Base-by-base conservation (phyloP, 2,329 filamentous ascomycete genomes). In the Ophiostoma perfectum region DNA sequence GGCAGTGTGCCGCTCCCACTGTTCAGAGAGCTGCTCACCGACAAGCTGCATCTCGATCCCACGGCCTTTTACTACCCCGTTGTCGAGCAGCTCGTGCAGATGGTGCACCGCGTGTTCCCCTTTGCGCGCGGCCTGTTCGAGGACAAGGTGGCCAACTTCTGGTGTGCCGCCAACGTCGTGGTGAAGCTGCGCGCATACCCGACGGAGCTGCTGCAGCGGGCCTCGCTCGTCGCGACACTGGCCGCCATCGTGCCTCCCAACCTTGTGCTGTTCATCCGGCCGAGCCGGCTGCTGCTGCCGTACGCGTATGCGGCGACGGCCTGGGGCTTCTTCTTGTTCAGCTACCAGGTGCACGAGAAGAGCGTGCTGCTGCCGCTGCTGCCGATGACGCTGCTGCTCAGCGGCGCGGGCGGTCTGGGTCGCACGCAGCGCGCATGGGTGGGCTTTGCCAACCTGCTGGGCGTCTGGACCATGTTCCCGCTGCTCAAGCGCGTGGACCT, bases 331-430 rank as follows among this genome's bases (percentile, higher is more conserved):
- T 99, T 98, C 77, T 82, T 99, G 16, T 98, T 96, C 80, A 96
- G 92, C 74, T 99, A 96, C 77, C 95, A 99, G 76, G 96, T 99
- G 0, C 95, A 99, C 75, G 95, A 99, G 80, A 99, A 99, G 84
- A 97, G 93, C 72, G 92, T 97, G 0, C 82, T 99, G 5, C 85
- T 99, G 2, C 96, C 95, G 0, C 82, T 99, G 64, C 86, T 98
- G 76, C 95, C 95, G 0, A 97, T 96, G 91, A 98, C 93, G 0
- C 79, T 97, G 6, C 83, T 98, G 5, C 83, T 99, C 52, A 90
- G 91, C 16, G 88, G 90, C 16, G 86, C 89, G 71, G 86, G 91
- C 65, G 94, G 94, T 0, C 80, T 99, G 65, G 87, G 87, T 70
- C 90, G 90, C 70, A 88, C 89, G 67, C 87, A 86, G 18, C 86